Base-by-base conservation (phyloP, 78 protist genomes). In the Dictyostelium firmibasis region DNA sequence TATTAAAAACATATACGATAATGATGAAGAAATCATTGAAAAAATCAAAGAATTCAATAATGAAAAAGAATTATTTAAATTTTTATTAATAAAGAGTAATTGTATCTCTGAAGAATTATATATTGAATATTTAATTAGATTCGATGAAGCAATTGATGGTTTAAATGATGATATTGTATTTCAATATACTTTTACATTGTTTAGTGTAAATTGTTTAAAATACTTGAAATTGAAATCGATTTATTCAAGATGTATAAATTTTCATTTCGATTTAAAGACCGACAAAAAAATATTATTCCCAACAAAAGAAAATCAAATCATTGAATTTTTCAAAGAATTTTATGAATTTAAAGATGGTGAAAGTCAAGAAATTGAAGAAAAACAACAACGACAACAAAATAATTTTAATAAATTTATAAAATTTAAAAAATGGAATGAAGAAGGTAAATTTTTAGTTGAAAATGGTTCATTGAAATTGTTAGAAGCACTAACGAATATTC, bases 371-470 rank as follows among this genome's bases (percentile, higher is more conserved):
- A n/a, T n/a, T n/a, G n/a, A n/a, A n/a, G n/a, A n/a, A n/a, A n/a
- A n/a, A n/a, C n/a, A n/a, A 57, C 0, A 57, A 57, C 18, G 10
- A 64, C 14, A 64, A 53, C 14, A 50, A 9, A 50, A 16, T 53
- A 53, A 53, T 57, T 20, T 20, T 4, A 67, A 67, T 11, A 18
- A 67, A 67, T 27, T 67, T 67, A 67, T 67, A 8, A 67, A 67
- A 67, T 67, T 67, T 72, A 72, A 72, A 72, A 72, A 72, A 72
- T 72, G 79, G 79, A 33, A 29, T 31, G 18, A 72, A 72, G 79
- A 72, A 33, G 14, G 33, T 31, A 72, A 27, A 27, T 72, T 72
- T 31, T 31, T 72, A 16, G 31, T 72, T 72, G 44, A 72, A 33
- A 27, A 72, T 72, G 20, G 25, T 33, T 31, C 43, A 11, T 13